Evolutionary conservation across 1,284 basidiomycete genomes (phyloP).

Genomic region (Hemileia vastatrix): DNA sequence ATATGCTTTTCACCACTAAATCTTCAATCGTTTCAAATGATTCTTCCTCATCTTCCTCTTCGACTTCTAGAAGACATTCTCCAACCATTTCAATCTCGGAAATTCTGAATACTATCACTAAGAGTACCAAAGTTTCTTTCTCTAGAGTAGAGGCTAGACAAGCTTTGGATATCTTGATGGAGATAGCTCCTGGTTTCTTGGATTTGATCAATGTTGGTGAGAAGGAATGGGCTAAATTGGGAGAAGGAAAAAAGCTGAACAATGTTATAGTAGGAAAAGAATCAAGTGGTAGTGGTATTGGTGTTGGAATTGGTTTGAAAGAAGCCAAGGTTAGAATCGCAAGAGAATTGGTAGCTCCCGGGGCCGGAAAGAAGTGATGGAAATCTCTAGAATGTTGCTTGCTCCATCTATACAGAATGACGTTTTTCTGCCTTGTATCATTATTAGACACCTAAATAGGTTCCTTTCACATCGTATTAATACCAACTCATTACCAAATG

Average conservation of each 20-base stretch:
- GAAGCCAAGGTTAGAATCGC: background rate
- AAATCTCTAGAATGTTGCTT: no score
- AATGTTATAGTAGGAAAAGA: background rate
- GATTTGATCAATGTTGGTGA: constrained; percentile 18
- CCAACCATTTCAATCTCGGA: constrained; percentile 30
- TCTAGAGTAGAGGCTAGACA: constrained; percentile 27
- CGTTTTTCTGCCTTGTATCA: no score
- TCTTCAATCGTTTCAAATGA: no score
- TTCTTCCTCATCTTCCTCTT: no score
- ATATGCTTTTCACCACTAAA: no score
- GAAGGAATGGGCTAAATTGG: background rate
- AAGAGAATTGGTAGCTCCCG: background rate
- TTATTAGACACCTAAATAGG: no score
- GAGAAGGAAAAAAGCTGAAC: background rate
- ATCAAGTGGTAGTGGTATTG: background rate
- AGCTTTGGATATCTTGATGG: constrained; percentile 25
- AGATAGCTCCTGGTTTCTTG: constrained; percentile 32
- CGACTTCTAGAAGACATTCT: constrained; percentile 23
- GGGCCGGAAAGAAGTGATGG: background rate
- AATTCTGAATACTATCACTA: constrained; percentile 25
- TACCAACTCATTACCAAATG: no score
- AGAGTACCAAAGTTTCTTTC: constrained; percentile 30
- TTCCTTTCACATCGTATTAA: no score
- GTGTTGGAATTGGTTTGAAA: background rate
- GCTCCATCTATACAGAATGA: no score